These are phyloP conservation scores for Neodidymelliopsis sp. DNA, from an alignment of 2,329 filamentous ascomycete species.

Conservation along the genomic window DNA sequence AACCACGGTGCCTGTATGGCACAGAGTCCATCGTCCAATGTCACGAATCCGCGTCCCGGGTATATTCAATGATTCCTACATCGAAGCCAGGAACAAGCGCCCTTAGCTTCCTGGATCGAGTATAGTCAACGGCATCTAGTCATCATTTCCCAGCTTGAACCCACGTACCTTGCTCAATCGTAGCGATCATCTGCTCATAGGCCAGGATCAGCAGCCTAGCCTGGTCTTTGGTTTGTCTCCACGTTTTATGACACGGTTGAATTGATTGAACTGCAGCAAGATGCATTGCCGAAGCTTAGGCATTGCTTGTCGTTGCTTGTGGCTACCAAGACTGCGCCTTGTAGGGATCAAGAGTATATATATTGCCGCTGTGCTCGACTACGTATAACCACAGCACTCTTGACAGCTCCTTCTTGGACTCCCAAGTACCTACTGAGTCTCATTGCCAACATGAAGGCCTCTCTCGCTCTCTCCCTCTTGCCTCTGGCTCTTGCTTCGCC, in stretches of 20 bases:
- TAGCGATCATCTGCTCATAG: constrained; percentile 20
- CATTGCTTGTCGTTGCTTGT: constrained; percentile 15
- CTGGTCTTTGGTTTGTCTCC: constrained; percentile 19
- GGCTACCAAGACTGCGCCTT: constrained; percentile 1
- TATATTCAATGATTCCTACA: constrained; percentile 3
- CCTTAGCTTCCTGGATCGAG: constrained; percentile 1
- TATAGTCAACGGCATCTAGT: constrained; percentile 1
- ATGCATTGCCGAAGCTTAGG: constrained; percentile 9
- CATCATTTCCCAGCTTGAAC: constrained; percentile 3
- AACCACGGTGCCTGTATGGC: no score
- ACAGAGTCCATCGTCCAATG: not conserved
- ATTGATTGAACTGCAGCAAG: constrained; percentile 16
- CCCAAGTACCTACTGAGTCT: no score
- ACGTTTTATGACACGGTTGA: constrained; percentile 21
- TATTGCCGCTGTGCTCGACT: not conserved
- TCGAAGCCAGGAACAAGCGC: constrained; percentile 10
- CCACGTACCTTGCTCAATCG: constrained; percentile 29
- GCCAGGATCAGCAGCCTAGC: constrained; percentile 14
- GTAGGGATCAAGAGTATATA: constrained; percentile 5
- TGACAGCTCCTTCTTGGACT: not conserved
- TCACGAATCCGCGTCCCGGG: not conserved
- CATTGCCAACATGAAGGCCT: constrained; percentile 35
- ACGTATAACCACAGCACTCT: not conserved
- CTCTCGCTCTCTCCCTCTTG: constrained; percentile 24
- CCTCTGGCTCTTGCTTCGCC: constrained; percentile 31